Evolutionary conservation across 179 eudicot genomes (phyloP).

Genomic region (Kewa caespitosa): DNA sequence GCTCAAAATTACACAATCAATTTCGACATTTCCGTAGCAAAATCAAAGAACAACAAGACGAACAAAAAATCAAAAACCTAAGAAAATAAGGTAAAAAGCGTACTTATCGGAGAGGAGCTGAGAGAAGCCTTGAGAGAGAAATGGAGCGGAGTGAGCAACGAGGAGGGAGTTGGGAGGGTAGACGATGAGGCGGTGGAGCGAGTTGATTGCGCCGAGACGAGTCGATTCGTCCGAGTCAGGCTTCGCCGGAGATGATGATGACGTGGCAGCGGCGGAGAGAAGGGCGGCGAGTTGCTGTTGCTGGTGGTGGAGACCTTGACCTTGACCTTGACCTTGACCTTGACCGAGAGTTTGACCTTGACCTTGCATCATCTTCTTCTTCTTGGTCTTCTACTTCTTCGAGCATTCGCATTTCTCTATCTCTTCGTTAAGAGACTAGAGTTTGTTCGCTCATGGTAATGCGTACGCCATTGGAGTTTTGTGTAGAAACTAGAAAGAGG

Average conservation of each 20-base stretch:
- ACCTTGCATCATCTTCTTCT: slow-evolving; percentile 3
- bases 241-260: slow-evolving; percentile 13
- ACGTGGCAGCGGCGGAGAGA: slow-evolving; percentile 37
- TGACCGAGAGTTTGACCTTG: no score
- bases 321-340: no score
- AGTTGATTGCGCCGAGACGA: slow-evolving; percentile 62
- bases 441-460: no score
- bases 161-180: slow-evolving; percentile 82
- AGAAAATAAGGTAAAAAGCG: slow-evolving; percentile 10
- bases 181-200: slow-evolving; percentile 67
- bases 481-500: no score
- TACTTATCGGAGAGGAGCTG: slow-evolving; percentile 86
- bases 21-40: neutral
- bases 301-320: slow-evolving; percentile 87
- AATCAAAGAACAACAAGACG: neutral
- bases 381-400: slow-evolving; percentile 44
- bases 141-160: slow-evolving; percentile 79
- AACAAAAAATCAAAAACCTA: neutral
- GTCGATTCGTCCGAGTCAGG: slow-evolving; percentile 49
- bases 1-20: neutral
- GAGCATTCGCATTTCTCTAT: slow-evolving; percentile 13
- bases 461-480: no score
- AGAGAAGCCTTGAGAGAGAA: slow-evolving; percentile 73
- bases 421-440: no score
- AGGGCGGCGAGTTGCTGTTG: slow-evolving; percentile 83